phyloP scores from a whole-genome alignment of 164 flowering plant genomes.

The Annona squamosa region DNA sequence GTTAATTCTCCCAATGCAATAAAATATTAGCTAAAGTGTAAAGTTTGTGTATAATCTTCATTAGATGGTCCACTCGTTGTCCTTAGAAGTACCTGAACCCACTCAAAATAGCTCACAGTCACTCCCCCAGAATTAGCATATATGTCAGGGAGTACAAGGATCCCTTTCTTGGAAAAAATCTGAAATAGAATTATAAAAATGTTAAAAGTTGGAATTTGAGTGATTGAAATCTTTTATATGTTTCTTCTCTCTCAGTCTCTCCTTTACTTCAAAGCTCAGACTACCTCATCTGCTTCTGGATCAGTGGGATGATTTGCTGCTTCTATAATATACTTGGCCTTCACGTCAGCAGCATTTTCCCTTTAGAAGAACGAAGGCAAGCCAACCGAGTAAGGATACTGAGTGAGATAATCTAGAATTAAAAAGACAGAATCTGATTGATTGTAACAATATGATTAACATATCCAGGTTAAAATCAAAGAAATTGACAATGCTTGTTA shows the following conservation, averaged over 20 bases:
- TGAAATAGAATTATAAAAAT: constrained; percentile 6
- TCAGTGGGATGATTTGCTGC: constrained; percentile 86
- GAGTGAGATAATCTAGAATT: not conserved
- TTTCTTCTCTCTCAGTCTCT: not conserved
- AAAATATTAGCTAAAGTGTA: not conserved
- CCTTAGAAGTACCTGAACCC: constrained; percentile 50
- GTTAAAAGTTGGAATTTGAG: not conserved
- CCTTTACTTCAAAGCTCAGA: not conserved
- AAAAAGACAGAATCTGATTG: not conserved
- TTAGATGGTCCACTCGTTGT: not conserved
- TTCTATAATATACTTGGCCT: constrained; percentile 65
- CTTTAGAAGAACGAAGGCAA: constrained; percentile 17
- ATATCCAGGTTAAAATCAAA: not conserved
- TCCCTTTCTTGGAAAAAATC: constrained; percentile 61
- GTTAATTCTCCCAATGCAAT: not conserved
- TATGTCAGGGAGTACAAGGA: constrained; percentile 62
- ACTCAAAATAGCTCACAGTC: constrained; percentile 39
- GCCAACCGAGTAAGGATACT: not conserved
- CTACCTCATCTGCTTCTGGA: constrained; percentile 84
- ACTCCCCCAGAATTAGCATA: constrained; percentile 84
- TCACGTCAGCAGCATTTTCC: constrained; percentile 70
- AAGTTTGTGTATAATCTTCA: not conserved
- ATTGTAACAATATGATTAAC: not conserved
- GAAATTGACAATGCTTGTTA: not conserved
- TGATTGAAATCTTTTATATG: not conserved